Evolutionary conservation across 352 stramenopile genomes (phyloP).

Genomic region (Globisporangium okanoganense): DNA sequence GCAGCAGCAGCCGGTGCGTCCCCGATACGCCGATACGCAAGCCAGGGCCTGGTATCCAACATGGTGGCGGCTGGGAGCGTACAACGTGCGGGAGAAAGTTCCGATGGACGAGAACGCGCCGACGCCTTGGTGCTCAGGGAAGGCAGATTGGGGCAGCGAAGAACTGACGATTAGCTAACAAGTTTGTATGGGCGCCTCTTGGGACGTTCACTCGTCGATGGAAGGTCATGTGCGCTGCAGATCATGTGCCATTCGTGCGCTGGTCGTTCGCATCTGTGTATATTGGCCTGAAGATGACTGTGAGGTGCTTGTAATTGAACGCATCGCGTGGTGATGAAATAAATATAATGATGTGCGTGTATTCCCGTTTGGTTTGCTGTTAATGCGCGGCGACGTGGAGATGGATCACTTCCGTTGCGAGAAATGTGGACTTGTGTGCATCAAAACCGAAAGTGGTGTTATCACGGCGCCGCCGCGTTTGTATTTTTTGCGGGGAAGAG

Average conservation of each 20-base stretch:
- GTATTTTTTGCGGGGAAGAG: constrained; percentile 5
- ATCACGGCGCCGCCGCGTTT: not conserved
- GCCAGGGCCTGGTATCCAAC: not conserved
- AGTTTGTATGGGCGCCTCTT: not conserved
- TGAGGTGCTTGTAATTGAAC: not conserved
- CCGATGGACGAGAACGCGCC: not conserved
- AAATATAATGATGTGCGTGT: not conserved
- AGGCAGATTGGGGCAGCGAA: not conserved
- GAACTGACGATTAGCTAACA: too few species aligned
- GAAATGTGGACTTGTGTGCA: not conserved
- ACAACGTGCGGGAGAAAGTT: constrained; percentile 7
- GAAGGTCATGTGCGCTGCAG: not conserved
- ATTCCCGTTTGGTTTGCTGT: not conserved
- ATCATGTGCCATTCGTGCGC: not conserved
- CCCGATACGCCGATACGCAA: not conserved
- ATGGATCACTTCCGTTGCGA: not conserved
- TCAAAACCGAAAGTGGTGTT: not conserved
- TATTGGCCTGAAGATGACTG: too few species aligned
- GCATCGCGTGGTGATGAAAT: not conserved
- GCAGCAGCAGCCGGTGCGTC: constrained; percentile 4
- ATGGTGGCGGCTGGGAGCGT: not conserved
- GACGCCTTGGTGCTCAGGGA: too few species aligned
- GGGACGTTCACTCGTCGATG: not conserved
- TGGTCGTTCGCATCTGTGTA: too few species aligned
- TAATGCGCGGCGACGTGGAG: not conserved